Percentiles rank a stretch among this genome's conserved stretches.
Evolutionary conservation across 2,329 filamentous ascomycete species (phyloP).

Genomic region (Penicillium sp.): DNA sequence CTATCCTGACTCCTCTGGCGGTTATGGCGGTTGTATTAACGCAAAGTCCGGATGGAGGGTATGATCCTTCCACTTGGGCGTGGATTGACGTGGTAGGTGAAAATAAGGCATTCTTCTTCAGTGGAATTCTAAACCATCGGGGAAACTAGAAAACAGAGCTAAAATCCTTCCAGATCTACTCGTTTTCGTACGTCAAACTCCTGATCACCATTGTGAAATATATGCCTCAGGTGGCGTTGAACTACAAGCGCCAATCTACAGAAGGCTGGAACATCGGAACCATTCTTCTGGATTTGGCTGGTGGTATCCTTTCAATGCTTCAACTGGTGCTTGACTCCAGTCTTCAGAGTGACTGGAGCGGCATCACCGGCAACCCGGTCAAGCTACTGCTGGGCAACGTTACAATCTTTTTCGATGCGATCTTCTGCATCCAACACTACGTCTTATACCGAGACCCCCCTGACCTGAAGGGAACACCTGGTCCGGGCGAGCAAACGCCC

Average conservation of each 20-base stretch:
- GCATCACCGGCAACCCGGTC: constrained; percentile 84
- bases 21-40: constrained; percentile 45
- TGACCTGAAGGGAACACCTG: constrained; percentile 19
- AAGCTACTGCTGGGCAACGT: constrained; percentile 87
- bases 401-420: constrained; percentile 77
- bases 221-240: constrained; percentile 78
- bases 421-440: constrained; percentile 90
- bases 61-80: constrained; percentile 55
- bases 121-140: background rate
- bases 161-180: constrained; percentile 53
- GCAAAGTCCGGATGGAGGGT: constrained; percentile 44
- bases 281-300: constrained; percentile 79
- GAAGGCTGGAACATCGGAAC: constrained; percentile 82
- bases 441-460: constrained; percentile 62
- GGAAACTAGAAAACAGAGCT: background rate
- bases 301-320: constrained; percentile 75
- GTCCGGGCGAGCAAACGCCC: constrained; percentile 29
- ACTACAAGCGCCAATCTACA: constrained; percentile 82
- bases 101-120: background rate
- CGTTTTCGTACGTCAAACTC: constrained; percentile 85
- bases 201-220: constrained; percentile 89
- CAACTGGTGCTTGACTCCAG: constrained; percentile 86
- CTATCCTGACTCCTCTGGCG: constrained; percentile 50
- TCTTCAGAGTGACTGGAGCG: constrained; percentile 82
- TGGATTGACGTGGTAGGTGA: constrained; percentile 63